Base-by-base conservation (phyloP, 306 rosid genomes). In the Pyrus bretschneideri region DNA sequence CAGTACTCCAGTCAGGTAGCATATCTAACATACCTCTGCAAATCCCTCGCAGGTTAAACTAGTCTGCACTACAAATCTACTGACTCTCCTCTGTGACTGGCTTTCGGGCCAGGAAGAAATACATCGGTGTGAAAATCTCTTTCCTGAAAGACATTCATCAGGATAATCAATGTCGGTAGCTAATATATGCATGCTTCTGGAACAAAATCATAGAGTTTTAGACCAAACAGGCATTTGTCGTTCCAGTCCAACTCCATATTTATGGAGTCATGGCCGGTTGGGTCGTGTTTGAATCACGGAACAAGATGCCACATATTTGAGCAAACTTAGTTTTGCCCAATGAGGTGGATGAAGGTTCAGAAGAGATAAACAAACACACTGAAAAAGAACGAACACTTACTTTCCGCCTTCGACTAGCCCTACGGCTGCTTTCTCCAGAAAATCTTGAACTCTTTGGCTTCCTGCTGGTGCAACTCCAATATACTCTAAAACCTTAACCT, bases 351-450 rank as follows among this genome's bases (percentile, higher is more conserved):
- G 72, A 57, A 55, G 31, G 23, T 59, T 46, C 15, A 18, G 12
- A 74, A 63, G 59, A 64, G 13, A 21, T 19, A 52, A 23, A 45
- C 46, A 7, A 23, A 45, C 46, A 7, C 1, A 27, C 12, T 4
- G 67, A 49, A 81, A 15, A 15, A 49, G 21, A 49, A 58, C 73
- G 19, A 62, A 77, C n/a, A 95, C 97, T 92, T 87, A 95, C 99
- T 91, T 92, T 92, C 97, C 99, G 49, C 99, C 99, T 73, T 81
- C 99, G 61, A 90, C 97, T 19, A 95, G 91, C 60, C 96, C 97
- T 78, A 85, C 97, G 27, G 97, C 97, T 65, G 99, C 99, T 80
- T 91, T 81, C 89, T 92, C 97, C 21, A 92, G 90, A 76, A 95
- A 92, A 59, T 86, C 84, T 85, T 95, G 99, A 83, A 95, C 97